Evolutionary conservation across 352 stramenopile genomes (phyloP).

Genomic region (Phytopythium litorale): DNA sequence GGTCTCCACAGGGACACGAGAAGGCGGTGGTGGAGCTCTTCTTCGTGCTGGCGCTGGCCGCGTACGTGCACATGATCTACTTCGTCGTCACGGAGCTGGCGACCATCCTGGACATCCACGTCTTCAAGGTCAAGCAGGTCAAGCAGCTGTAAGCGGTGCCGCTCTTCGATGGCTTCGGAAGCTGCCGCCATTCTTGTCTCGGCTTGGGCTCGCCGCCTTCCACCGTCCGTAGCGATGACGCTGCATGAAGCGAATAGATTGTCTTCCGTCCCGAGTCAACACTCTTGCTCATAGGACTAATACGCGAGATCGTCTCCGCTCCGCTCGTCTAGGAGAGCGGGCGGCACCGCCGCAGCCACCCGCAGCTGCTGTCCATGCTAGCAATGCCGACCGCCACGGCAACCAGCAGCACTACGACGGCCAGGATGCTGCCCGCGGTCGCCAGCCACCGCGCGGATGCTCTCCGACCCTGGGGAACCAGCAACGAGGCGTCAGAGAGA

Average conservation of each 20-base stretch:
- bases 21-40: conserved; percentile 70
- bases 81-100: conserved; percentile 72
- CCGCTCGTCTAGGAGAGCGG: conserved; percentile 41
- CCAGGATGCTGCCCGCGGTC: conserved; percentile 9
- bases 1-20: conserved; percentile 43
- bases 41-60: conserved; percentile 62
- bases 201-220: neutral
- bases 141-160: too few relatives aligned
- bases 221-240: neutral
- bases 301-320: neutral
- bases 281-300: neutral
- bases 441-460: conserved; percentile 17
- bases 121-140: conserved; percentile 73
- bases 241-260: conserved; percentile 1
- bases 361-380: conserved; percentile 32
- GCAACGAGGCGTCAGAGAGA: neutral
- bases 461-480: conserved; percentile 24
- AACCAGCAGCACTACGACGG: conserved; percentile 25
- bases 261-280: neutral
- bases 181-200: too few relatives aligned
- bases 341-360: conserved; percentile 33
- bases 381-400: conserved; percentile 23
- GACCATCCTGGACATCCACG: conserved; percentile 69
- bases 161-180: too few relatives aligned
- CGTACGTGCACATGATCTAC: conserved; percentile 85